Percentiles rank a stretch among this genome's conserved stretches.
Conservation (phyloP, 306 rosid species). For the Rosa persica region DNA sequence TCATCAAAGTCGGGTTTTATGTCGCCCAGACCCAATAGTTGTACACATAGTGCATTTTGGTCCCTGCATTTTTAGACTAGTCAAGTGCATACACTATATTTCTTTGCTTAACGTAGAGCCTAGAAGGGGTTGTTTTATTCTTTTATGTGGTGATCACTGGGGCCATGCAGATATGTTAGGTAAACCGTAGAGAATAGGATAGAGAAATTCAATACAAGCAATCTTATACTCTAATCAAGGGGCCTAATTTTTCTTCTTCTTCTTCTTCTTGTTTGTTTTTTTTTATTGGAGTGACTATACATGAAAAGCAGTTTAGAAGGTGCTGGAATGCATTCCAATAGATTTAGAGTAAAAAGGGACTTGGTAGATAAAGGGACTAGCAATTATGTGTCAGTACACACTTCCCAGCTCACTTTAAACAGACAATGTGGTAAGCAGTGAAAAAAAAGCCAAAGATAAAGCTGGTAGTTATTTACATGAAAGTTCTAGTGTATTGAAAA, state of each 20-base stretch:
- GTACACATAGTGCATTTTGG: neutral
- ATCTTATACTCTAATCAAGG: neutral
- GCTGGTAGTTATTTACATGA: neutral
- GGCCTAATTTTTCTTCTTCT: too few species aligned
- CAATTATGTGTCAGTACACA: neutral
- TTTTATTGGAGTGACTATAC: neutral
- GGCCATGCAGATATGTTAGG: slow-evolving; percentile 7
- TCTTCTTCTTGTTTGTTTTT: too few species aligned
- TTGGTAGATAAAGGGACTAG: neutral
- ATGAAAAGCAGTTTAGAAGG: neutral
- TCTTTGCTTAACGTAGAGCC: neutral
- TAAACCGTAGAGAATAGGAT: neutral
- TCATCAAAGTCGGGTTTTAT: neutral
- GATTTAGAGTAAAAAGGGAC: neutral
- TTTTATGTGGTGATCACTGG: neutral
- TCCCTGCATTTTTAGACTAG: neutral
- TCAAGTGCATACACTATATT: neutral
- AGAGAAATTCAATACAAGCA: neutral
- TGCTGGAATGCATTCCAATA: slow-evolving; percentile 4
- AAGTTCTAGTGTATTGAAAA: neutral
- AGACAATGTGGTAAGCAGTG: slow-evolving; percentile 17
- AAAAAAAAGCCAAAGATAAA: slow-evolving; percentile 1
- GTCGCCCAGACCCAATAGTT: neutral
- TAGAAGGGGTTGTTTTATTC: neutral
- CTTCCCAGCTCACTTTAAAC: slow-evolving; percentile 19